Percentiles rank a stretch among this genome's conserved stretches.
Evolutionary conservation across 768 basidiomycete genomes (phyloP).

Genomic region (Amanita rimosa): DNA sequence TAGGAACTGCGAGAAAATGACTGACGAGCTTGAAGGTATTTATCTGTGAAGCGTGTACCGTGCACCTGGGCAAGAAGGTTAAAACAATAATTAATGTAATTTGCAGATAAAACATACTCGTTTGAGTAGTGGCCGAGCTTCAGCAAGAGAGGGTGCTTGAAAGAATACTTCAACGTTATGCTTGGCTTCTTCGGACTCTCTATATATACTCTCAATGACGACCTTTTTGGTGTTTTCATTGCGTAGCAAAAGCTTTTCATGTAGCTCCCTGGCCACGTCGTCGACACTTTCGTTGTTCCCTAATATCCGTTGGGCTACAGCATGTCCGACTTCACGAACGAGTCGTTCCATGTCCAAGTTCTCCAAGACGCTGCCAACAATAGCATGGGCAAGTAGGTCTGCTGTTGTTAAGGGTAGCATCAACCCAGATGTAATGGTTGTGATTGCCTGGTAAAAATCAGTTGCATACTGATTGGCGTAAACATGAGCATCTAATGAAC

Average conservation of each 20-base stretch:
- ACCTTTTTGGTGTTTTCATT: constrained; percentile 98
- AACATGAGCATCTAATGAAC: neutral
- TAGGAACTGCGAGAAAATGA: constrained; percentile 43
- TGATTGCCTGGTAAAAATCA: constrained; percentile 92
- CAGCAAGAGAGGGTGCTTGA: constrained; percentile 53
- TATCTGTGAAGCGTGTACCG: constrained; percentile 95
- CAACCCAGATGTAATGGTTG: constrained; percentile 84
- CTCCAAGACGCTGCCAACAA: constrained; percentile 93
- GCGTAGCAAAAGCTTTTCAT: constrained; percentile 80
- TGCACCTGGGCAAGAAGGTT: constrained; percentile 49
- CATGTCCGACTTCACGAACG: constrained; percentile 88
- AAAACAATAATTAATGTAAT: constrained; percentile 2
- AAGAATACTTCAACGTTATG: constrained; percentile 88
- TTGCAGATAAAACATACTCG: constrained; percentile 37
- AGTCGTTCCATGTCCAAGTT: constrained; percentile 98
- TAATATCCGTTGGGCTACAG: constrained; percentile 85
- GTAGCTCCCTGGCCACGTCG: constrained; percentile 89
- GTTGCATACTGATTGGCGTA: constrained; percentile 55
- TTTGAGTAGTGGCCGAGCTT: constrained; percentile 70
- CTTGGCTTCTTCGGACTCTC: constrained; percentile 75
- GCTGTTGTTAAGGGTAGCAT: constrained; percentile 97
- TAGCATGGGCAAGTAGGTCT: constrained; percentile 88
- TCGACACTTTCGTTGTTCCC: constrained; percentile 94
- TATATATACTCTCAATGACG: constrained; percentile 93
- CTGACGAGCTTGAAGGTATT: constrained; percentile 75